Conservation (phyloP, 345 rosid species). For the Eucalyptus rudis region DNA sequence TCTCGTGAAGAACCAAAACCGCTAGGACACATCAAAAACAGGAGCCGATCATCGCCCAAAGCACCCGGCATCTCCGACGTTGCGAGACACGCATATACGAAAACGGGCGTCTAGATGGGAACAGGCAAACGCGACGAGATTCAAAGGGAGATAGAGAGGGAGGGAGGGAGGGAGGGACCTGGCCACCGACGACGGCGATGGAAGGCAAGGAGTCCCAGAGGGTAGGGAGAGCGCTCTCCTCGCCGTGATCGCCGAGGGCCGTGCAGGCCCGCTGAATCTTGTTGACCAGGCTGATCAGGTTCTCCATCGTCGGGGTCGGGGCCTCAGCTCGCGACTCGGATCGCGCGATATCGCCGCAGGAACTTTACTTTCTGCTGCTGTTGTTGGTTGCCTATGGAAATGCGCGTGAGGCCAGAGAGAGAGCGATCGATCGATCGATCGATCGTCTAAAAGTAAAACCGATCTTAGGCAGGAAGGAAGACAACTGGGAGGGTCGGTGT, state of each 20-base stretch:
- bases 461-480: neutral
- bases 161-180: conserved; percentile 21
- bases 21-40: neutral
- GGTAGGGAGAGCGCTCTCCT: conserved; percentile 89
- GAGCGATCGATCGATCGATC: neutral
- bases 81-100: neutral
- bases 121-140: neutral
- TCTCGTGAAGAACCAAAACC: neutral
- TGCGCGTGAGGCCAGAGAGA: neutral
- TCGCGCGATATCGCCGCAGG: neutral
- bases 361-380: neutral
- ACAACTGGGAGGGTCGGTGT: neutral
- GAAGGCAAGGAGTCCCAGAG: conserved; percentile 94
- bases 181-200: conserved; percentile 96
- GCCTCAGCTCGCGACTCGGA: neutral
- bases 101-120: neutral
- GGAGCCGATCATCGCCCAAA: neutral
- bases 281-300: conserved; percentile 72
- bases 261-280: conserved; percentile 93
- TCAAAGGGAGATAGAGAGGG: neutral
- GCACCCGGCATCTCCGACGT: neutral
- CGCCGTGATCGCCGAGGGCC: conserved; percentile 93
- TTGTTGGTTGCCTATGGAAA: neutral
- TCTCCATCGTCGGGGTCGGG: conserved; percentile 44
- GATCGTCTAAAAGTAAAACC: neutral